Base-by-base conservation (phyloP, 1,284 basidiomycete species). In the Cutaneotrichosporon sp. region DNA sequence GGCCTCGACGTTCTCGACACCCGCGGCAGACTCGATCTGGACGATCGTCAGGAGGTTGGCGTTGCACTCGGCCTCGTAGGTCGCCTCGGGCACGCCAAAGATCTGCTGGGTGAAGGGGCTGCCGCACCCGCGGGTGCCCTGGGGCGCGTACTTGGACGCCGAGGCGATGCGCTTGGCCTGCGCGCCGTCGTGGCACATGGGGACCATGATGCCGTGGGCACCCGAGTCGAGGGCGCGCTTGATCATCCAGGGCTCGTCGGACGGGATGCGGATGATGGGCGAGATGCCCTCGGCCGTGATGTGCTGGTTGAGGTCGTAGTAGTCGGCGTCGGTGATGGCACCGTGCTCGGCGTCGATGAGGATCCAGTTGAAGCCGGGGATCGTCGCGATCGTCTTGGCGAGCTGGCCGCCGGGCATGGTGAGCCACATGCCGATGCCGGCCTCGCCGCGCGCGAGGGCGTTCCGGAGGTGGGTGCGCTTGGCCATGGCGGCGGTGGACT, bases 171-270 rank as follows among this genome's bases (percentile, higher is more conserved):
- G 57, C 18, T 68, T 64, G 2, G 69, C 57, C 16, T 64, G 34
- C 27, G 65, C 68, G 20, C 70, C 73, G 9, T 68, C 71, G 18
- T 70, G 68, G 53, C 73, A 66, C 69, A 75, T 72, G 4, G 75
- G 75, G 16, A 67, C 65, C 67, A 77, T 64, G 38, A 77, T 47
- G 1, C 72, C 75, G 54, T 73, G 73, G 1, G 73, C 70, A 22
- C 76, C 76, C 3, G 73, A 66, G 61, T 78, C 76, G 18, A 78
- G 64, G 3, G 76, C 75, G 5, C 76, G 61, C 66, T 78, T 78
- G 65, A 78, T 67, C 42, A 72, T 60, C 46, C 63, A 71, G 16
- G 65, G 63, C 52, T 75, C 73, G 33, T 69, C 70, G 11, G 65
- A 67, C 0, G 74, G 72, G 13, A 76, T 69, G 5, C 76, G 69